Evolutionary conservation across 352 stramenopile genomes (phyloP).

Genomic region (Pythium dissimile): DNA sequence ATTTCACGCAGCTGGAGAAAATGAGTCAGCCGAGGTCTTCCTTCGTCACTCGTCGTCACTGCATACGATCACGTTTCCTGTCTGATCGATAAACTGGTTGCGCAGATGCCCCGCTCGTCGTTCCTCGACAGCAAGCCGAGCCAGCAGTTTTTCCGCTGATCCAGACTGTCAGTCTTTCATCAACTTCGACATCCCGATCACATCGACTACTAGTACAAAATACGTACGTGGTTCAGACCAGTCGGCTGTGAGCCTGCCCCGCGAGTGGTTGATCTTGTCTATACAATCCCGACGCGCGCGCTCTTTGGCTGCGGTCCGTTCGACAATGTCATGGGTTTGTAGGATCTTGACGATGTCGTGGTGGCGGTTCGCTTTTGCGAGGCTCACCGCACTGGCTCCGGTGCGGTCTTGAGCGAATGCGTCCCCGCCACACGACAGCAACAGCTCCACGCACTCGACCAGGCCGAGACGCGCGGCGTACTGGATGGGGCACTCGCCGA

Average conservation of each 20-base stretch:
- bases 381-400: constrained; percentile 36
- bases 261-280: constrained; percentile 33
- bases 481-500: constrained; percentile 60
- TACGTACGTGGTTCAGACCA: constrained; percentile 57
- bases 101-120: constrained; percentile 46
- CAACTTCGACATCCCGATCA: background rate
- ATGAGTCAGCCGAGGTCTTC: too few species aligned
- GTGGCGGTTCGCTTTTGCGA: constrained; percentile 33
- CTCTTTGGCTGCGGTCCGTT: constrained; percentile 31
- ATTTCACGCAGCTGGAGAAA: too few species aligned
- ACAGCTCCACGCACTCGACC: constrained; percentile 46
- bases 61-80: constrained; percentile 48
- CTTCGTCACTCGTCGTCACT: constrained; percentile 27
- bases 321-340: constrained; percentile 40
- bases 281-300: constrained; percentile 19
- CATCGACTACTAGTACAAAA: background rate
- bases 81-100: constrained; percentile 56
- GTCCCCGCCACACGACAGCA: constrained; percentile 43
- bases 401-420: constrained; percentile 29
- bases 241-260: constrained; percentile 38
- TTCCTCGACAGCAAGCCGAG: constrained; percentile 42
- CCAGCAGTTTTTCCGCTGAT: constrained; percentile 44
- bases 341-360: constrained; percentile 29
- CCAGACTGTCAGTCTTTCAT: background rate
- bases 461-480: constrained; percentile 50